Evolutionary conservation across 768 basidiomycete genomes (phyloP).

Genomic region (Phallus indusiatus): DNA sequence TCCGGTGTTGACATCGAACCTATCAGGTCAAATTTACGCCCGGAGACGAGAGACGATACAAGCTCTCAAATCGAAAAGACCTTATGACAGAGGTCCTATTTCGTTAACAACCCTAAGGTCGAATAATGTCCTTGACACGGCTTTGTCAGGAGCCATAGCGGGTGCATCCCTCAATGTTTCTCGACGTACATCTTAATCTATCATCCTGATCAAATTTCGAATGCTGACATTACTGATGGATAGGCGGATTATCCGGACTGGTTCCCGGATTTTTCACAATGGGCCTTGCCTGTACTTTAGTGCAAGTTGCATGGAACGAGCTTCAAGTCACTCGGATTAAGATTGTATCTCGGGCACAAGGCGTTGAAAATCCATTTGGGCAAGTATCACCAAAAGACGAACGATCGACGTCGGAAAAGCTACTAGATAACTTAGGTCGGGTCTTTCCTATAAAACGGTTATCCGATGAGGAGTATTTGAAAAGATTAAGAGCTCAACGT

Average conservation of each 20-base stretch:
- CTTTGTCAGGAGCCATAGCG: slow-evolving; percentile 59
- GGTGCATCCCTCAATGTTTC: slow-evolving; percentile 51
- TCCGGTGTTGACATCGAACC: slow-evolving; percentile 42
- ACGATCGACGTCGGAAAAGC: slow-evolving; percentile 16
- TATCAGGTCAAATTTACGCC: slow-evolving; percentile 40
- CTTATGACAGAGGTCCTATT: slow-evolving; percentile 13
- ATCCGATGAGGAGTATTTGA: slow-evolving; percentile 66
- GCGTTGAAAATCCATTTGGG: slow-evolving; percentile 8
- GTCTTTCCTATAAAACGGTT: slow-evolving; percentile 32
- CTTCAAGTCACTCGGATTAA: slow-evolving; percentile 49
- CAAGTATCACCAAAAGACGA: background rate
- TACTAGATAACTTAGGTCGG: slow-evolving; percentile 18
- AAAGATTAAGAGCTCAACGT: slow-evolving; percentile 46
- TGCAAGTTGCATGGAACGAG: slow-evolving; percentile 70
- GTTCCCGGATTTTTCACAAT: slow-evolving; percentile 53
- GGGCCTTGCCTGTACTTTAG: slow-evolving; percentile 42
- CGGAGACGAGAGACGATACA: slow-evolving; percentile 28
- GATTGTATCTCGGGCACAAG: slow-evolving; percentile 33
- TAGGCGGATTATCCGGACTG: slow-evolving; percentile 55
- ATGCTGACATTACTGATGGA: background rate
- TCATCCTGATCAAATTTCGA: background rate
- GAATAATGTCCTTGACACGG: slow-evolving; percentile 57
- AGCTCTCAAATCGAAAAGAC: slow-evolving; percentile 13
- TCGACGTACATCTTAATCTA: slow-evolving; percentile 40
- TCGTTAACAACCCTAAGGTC: slow-evolving; percentile 47